These are phyloP conservation scores for Metschnikowia hibisci DNA, from an alignment of 805 yeast genomes.

Conservation along the genomic window DNA sequence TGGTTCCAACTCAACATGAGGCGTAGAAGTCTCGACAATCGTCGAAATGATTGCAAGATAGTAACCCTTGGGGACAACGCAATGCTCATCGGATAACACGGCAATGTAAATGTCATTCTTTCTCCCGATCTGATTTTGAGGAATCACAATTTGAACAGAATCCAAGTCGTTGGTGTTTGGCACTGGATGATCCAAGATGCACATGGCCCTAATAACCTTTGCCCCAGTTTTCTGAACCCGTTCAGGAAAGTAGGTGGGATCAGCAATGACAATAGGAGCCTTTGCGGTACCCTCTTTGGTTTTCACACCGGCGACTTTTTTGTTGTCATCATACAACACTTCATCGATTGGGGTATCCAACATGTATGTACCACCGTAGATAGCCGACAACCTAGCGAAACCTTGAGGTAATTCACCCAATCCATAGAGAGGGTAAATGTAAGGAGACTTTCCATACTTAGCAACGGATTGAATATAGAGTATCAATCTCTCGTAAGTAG, in stretches of 20 bases:
- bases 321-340: slow-evolving; percentile 63
- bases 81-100: slow-evolving; percentile 81
- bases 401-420: slow-evolving; percentile 99
- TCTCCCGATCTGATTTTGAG: slow-evolving; percentile 91
- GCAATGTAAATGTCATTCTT: slow-evolving; percentile 95
- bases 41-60: slow-evolving; percentile 93
- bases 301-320: slow-evolving; percentile 75
- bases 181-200: slow-evolving; percentile 85
- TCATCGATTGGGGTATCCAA: slow-evolving; percentile 94
- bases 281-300: slow-evolving; percentile 89
- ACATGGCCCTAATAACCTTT: slow-evolving; percentile 78
- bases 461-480: slow-evolving; percentile 89
- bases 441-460: slow-evolving; percentile 93
- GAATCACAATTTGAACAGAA: slow-evolving; percentile 90
- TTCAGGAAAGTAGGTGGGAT: slow-evolving; percentile 95
- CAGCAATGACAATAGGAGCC: slow-evolving; percentile 93
- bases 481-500: slow-evolving; percentile 79
- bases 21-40: slow-evolving; percentile 86
- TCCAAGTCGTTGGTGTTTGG: slow-evolving; percentile 79
- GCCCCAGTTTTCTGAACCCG: slow-evolving; percentile 69
- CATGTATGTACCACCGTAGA: slow-evolving; percentile 98
- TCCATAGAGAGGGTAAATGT: slow-evolving; percentile 93
- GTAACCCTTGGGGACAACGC: slow-evolving; percentile 85
- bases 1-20: slow-evolving; percentile 88
- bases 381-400: slow-evolving; percentile 93